Percentiles rank a stretch among this genome's conserved stretches.
Evolutionary conservation across 495 filamentous ascomycete genomes (phyloP).

Genomic region (Staphylotrichum longicolle): DNA sequence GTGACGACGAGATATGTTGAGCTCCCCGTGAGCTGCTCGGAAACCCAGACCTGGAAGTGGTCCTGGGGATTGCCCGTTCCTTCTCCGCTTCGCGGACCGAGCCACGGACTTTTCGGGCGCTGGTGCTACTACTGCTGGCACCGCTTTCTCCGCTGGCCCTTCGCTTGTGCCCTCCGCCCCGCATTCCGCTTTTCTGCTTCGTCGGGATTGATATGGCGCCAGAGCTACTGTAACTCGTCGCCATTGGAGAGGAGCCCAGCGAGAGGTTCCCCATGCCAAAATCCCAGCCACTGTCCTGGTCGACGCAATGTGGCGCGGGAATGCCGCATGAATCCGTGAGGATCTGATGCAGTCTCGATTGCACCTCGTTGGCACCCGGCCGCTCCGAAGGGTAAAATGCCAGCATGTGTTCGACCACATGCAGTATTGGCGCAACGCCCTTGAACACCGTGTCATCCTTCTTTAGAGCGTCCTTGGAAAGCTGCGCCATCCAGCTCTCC

Average conservation of each 20-base stretch:
- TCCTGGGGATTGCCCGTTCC: conserved; percentile 8
- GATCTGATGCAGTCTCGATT: conserved; percentile 45
- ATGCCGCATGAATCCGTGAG: conserved; percentile 45
- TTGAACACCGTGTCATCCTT: conserved; percentile 56
- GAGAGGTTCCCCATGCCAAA: conserved; percentile 3
- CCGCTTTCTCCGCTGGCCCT: conserved; percentile 21
- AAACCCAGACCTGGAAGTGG: conserved; percentile 3
- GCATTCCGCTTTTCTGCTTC: conserved; percentile 23
- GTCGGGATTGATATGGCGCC: conserved; percentile 13
- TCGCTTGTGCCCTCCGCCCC: conserved; percentile 10
- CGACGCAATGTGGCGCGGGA: conserved; percentile 46
- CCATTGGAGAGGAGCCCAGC: background rate
- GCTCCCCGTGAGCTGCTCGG: background rate
- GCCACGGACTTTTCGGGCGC: background rate
- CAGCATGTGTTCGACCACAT: conserved; percentile 48
- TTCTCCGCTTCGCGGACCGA: background rate
- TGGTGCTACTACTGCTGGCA: conserved; percentile 10
- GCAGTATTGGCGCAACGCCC: conserved; percentile 48
- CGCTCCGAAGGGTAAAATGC: conserved; percentile 44
- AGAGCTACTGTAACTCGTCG: background rate
- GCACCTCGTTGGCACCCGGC: conserved; percentile 45
- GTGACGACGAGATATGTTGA: background rate
- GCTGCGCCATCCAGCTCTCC: conserved; percentile 68
- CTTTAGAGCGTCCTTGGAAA: conserved; percentile 67
- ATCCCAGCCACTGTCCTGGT: conserved; percentile 29